phyloP scores from a whole-genome alignment of 2,329 filamentous ascomycete genomes.

The Alternaria arborescens region DNA sequence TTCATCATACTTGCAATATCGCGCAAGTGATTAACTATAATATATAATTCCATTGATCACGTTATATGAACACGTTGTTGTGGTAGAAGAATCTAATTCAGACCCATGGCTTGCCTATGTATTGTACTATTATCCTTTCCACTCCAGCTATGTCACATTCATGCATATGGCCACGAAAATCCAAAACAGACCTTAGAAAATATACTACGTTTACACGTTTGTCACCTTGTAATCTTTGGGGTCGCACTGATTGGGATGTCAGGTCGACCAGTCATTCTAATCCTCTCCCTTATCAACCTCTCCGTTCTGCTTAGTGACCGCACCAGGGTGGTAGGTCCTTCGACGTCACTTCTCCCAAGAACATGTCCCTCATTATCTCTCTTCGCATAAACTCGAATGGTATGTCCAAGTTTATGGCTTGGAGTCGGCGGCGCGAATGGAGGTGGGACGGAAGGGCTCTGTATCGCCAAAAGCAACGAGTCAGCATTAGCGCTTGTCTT shows the following conservation, averaged over 20 bases:
- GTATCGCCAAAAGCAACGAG: neutral
- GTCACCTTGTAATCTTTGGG: neutral
- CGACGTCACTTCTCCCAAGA: neutral
- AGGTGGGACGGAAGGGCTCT: neutral
- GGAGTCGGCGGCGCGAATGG: neutral
- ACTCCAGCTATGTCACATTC: neutral
- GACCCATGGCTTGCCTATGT: neutral
- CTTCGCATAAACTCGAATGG: neutral
- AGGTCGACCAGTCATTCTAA: neutral
- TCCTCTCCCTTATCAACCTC: neutral
- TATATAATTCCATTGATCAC: neutral
- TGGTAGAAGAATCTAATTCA: neutral
- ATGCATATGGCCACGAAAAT: neutral
- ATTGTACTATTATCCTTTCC: neutral
- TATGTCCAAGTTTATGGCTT: neutral
- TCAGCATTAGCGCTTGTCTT: neutral
- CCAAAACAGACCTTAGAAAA: neutral
- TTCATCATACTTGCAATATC: neutral
- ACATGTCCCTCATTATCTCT: no score
- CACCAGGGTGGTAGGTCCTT: neutral
- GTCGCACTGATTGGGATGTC: constrained; percentile 1
- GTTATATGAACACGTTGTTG: neutral
- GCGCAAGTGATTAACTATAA: neutral
- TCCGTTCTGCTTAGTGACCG: neutral
- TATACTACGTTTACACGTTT: neutral